Evolutionary conservation across 202 grass and related monocot genomes (phyloP).

Genomic region (Brachypodium distachyon): DNA sequence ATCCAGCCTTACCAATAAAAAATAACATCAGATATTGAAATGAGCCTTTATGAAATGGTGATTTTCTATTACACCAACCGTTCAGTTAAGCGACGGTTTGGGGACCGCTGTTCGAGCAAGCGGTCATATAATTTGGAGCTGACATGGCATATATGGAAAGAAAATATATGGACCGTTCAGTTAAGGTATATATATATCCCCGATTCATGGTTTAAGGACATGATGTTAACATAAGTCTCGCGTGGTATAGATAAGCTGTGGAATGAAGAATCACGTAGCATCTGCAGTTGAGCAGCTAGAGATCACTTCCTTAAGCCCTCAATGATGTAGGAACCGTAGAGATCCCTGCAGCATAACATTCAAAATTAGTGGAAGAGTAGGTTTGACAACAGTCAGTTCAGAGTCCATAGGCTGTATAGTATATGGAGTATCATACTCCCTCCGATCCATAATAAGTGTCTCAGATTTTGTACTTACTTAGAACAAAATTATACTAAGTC

Average conservation of each 20-base stretch:
- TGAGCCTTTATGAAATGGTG: background rate
- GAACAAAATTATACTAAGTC: no score
- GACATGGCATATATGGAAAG: slow-evolving; percentile 14
- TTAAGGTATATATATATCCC: slow-evolving; percentile 16
- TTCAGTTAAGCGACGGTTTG: slow-evolving; percentile 13
- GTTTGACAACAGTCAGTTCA: background rate
- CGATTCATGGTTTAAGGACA: background rate
- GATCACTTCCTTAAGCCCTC: slow-evolving; percentile 77
- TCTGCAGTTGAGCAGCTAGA: slow-evolving; percentile 7
- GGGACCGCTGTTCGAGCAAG: background rate
- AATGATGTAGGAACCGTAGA: slow-evolving; percentile 80
- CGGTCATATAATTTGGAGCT: slow-evolving; percentile 5
- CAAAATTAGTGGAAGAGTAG: background rate
- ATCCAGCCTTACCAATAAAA: background rate
- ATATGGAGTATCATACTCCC: no score
- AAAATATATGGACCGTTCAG: slow-evolving; percentile 18
- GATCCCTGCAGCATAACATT: slow-evolving; percentile 51
- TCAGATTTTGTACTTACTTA: no score
- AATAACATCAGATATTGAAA: background rate
- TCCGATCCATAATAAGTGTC: no score
- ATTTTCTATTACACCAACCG: slow-evolving; percentile 14
- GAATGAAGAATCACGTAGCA: background rate
- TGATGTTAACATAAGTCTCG: slow-evolving; percentile 16
- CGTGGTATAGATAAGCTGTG: background rate
- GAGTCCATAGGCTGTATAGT: background rate